These are phyloP conservation scores for Lichtheimia corymbifera DNA, from an alignment of 371 early-diverging fungal species.

Conservation along the genomic window DNA sequence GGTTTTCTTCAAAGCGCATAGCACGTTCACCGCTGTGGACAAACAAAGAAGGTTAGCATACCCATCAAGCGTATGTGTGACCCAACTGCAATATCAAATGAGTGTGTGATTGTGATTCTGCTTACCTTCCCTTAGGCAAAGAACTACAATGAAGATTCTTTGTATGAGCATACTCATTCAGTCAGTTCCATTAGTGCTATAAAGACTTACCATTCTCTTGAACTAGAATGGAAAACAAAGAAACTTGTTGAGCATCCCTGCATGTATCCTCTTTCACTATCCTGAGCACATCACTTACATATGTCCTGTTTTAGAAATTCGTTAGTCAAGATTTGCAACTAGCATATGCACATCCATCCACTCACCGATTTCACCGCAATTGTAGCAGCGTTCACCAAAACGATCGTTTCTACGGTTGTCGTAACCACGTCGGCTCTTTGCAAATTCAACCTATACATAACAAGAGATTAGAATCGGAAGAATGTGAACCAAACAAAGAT, in stretches of 20 bases:
- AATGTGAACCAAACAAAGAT: neutral
- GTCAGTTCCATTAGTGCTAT: too few relatives aligned
- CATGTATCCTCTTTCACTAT: too few relatives aligned
- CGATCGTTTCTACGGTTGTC: neutral
- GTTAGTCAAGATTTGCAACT: neutral
- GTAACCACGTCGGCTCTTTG: conserved; percentile 12
- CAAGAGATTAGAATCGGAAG: neutral
- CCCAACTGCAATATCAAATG: neutral
- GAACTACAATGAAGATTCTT: conserved; percentile 16
- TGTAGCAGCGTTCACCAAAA: conserved; percentile 36
- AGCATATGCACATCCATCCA: neutral
- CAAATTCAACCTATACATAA: conserved; percentile 19
- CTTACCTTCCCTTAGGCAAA: conserved; percentile 42
- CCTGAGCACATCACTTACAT: conserved; percentile 28
- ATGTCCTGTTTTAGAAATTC: conserved; percentile 27
- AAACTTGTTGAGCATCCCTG: too few relatives aligned
- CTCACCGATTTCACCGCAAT: conserved; percentile 44
- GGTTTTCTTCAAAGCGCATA: conserved; percentile 40
- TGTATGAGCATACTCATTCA: too few relatives aligned
- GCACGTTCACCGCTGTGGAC: conserved; percentile 42
- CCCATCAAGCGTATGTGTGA: too few relatives aligned
- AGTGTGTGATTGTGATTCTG: neutral
- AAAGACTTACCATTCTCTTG: conserved; percentile 39
- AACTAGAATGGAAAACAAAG: neutral
- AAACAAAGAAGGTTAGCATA: neutral